Percentiles rank a stretch among this genome's conserved stretches.
Conservation (phyloP, 768 basidiomycete species). For the Flagelloscypha sp. region DNA sequence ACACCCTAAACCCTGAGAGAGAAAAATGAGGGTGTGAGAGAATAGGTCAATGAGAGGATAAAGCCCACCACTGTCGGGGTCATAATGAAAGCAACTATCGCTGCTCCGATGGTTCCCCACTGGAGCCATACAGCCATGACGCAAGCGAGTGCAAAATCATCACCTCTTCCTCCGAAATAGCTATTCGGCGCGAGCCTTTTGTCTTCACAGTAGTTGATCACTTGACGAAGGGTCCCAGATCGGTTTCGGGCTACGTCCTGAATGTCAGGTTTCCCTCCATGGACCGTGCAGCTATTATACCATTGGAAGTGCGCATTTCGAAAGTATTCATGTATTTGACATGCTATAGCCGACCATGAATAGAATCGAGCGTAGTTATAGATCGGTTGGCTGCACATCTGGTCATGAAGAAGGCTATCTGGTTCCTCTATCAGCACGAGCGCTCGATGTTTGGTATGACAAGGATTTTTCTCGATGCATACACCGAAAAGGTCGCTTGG, state of each 20-base stretch:
- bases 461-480: too few species aligned
- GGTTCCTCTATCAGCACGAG: neutral
- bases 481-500: too few species aligned
- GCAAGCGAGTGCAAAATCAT: slow-evolving; percentile 22
- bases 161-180: slow-evolving; percentile 12
- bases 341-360: slow-evolving; percentile 10
- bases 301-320: too few species aligned
- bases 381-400: slow-evolving; percentile 9
- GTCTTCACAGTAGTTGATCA: too few species aligned
- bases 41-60: neutral
- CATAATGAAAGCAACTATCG: slow-evolving; percentile 18
- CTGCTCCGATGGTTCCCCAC: slow-evolving; percentile 23
- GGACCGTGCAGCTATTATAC: too few species aligned
- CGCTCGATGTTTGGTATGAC: too few species aligned
- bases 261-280: slow-evolving; percentile 4
- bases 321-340: too few species aligned
- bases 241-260: slow-evolving; percentile 10
- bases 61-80: slow-evolving; percentile 24
- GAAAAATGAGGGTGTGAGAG: neutral
- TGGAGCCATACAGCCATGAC: slow-evolving; percentile 21
- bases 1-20: slow-evolving; percentile 22
- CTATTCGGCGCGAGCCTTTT: too few species aligned
- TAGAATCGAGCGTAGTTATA: slow-evolving; percentile 12
- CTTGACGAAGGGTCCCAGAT: slow-evolving; percentile 12
- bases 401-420: too few species aligned